Evolutionary conservation across 306 rosid species (phyloP).

Genomic region (Cyclanthera cordifolia): DNA sequence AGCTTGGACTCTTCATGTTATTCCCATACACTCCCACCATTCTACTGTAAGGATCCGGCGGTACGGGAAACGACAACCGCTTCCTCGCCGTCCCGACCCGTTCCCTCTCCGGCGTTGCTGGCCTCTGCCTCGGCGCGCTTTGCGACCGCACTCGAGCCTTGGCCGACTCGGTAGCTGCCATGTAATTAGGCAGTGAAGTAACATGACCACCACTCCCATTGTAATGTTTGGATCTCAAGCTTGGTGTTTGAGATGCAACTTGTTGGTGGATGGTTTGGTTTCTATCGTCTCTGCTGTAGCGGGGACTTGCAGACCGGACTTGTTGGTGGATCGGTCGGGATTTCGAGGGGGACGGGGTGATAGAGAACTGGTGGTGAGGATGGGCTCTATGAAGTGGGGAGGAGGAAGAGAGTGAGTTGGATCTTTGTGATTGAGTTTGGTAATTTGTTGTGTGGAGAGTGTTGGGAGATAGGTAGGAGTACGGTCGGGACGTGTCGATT

Average conservation of each 20-base stretch:
- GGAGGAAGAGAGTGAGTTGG: constrained; percentile 20
- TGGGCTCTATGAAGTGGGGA: constrained; percentile 44
- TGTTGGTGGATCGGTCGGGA: constrained; percentile 43
- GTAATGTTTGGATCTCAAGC: constrained; percentile 63
- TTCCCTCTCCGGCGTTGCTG: constrained; percentile 76
- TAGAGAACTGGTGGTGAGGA: constrained; percentile 39
- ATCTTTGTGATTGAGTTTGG: constrained; percentile 46
- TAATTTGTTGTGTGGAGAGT: constrained; percentile 52
- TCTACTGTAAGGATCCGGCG: constrained; percentile 53
- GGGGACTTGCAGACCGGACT: constrained; percentile 77
- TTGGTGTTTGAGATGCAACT: constrained; percentile 67
- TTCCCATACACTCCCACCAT: constrained; percentile 45
- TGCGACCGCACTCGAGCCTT: constrained; percentile 82
- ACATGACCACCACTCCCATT: not conserved
- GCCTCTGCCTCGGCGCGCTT: constrained; percentile 91
- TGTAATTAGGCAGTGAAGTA: constrained; percentile 63
- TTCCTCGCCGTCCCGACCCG: constrained; percentile 73
- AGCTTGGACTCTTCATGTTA: constrained; percentile 80
- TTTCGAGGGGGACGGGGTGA: constrained; percentile 76
- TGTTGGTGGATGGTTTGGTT: constrained; percentile 16
- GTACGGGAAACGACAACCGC: constrained; percentile 76
- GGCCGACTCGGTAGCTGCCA: constrained; percentile 96
- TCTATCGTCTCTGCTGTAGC: constrained; percentile 53
- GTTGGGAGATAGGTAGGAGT: constrained; percentile 37
- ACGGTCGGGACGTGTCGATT: constrained; percentile 82